Percentiles rank a stretch among this genome's conserved stretches.
Evolutionary conservation across 495 filamentous ascomycete genomes (phyloP).

Genomic region (Neurospora sublineolata): DNA sequence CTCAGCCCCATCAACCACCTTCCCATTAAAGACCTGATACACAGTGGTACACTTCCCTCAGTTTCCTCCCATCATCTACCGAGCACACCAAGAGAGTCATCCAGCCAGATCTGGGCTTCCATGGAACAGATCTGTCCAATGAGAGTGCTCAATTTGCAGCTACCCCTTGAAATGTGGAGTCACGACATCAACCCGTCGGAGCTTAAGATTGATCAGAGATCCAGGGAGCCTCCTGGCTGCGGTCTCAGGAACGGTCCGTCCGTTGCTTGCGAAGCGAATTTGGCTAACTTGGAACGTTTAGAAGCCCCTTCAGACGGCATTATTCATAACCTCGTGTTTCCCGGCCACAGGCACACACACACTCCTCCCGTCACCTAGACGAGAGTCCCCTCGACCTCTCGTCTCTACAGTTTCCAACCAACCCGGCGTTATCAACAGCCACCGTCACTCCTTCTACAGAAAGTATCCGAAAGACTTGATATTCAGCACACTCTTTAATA

Average conservation of each 20-base stretch:
- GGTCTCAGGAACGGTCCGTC: background rate
- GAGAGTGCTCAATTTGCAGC: background rate
- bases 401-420: conserved; percentile 16
- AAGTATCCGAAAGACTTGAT: conserved; percentile 14
- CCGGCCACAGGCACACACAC: conserved; percentile 18
- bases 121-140: background rate
- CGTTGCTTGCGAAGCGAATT: conserved; percentile 1
- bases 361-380: conserved; percentile 19
- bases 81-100: background rate
- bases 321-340: conserved; percentile 26
- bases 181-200: background rate
- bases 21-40: background rate
- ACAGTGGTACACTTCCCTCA: background rate
- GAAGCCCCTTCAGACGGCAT: conserved; percentile 18
- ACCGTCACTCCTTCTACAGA: conserved; percentile 37
- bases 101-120: background rate
- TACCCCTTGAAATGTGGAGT: background rate
- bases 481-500: conserved; percentile 45
- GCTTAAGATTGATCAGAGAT: background rate
- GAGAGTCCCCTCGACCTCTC: conserved; percentile 21
- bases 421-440: conserved; percentile 27
- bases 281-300: conserved; percentile 15
- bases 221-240: background rate
- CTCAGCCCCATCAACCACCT: background rate
- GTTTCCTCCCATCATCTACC: background rate